A percentile compares a stretch with the other conserved stretches of the same genome.
Conservation (phyloP, 2,329 filamentous ascomycete species). For the Pyrenophora graminea region DNA sequence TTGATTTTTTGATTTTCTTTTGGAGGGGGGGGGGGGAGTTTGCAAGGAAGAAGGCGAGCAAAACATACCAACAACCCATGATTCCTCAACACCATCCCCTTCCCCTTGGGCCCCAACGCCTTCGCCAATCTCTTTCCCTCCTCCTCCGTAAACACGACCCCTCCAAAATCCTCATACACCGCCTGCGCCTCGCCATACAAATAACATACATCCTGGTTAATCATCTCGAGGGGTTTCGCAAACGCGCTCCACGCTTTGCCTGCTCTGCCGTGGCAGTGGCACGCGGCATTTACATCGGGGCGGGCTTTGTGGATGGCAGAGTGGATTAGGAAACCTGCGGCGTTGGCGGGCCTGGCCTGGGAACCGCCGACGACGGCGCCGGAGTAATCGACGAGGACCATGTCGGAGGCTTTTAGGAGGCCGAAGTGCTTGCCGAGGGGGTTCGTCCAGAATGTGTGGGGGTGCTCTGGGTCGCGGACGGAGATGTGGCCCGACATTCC, state of each 20-base stretch:
- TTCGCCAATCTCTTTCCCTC: constrained; percentile 68
- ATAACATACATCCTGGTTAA: constrained; percentile 69
- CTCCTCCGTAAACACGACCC: constrained; percentile 64
- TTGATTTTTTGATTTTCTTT: too few species aligned
- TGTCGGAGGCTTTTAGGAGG: constrained; percentile 66
- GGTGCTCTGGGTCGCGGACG: constrained; percentile 67
- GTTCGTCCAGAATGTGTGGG: constrained; percentile 70
- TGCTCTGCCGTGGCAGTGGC: constrained; percentile 68
- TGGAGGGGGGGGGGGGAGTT: too few species aligned
- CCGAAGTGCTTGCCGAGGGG: constrained; percentile 68
- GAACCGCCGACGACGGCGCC: constrained; percentile 70
- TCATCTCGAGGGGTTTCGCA: constrained; percentile 68
- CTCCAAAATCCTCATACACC: constrained; percentile 68
- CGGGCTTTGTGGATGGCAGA: constrained; percentile 68
- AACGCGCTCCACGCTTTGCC: constrained; percentile 72
- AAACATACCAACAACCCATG: constrained; percentile 64
- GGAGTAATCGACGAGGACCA: constrained; percentile 67
- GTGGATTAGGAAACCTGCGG: constrained; percentile 72
- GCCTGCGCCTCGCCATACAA: constrained; percentile 66
- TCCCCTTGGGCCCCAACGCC: constrained; percentile 65
- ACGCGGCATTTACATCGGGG: constrained; percentile 67
- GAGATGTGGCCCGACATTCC: constrained; percentile 72
- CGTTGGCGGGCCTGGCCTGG: constrained; percentile 63
- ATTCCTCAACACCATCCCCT: constrained; percentile 69
- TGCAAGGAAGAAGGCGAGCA: background rate